These are phyloP conservation scores for Musa itinerans DNA, from an alignment of 176 grass and related monocot genomes.

Conservation along the genomic window DNA sequence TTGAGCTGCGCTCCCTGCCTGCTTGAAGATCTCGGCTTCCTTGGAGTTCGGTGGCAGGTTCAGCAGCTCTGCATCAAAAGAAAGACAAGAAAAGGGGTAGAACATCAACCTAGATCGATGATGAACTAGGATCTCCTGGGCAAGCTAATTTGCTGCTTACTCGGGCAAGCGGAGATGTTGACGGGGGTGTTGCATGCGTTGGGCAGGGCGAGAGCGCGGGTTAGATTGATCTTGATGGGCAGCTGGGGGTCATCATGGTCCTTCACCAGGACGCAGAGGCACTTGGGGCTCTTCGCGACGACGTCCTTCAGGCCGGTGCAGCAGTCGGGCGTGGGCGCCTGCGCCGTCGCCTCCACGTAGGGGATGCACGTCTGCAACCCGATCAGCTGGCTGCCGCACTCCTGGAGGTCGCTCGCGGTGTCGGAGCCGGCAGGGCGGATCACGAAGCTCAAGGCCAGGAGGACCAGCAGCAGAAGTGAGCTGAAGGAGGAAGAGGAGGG, in stretches of 20 bases:
- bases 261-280: constrained; percentile 83
- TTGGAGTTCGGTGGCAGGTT: not conserved
- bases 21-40: constrained; percentile 7
- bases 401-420: constrained; percentile 44
- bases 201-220: constrained; percentile 69
- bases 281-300: constrained; percentile 69
- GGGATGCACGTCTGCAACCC: constrained; percentile 73
- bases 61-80: not conserved
- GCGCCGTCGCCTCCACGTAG: constrained; percentile 60
- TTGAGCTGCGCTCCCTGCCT: not conserved
- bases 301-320: constrained; percentile 73
- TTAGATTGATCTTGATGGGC: constrained; percentile 82
- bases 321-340: constrained; percentile 72
- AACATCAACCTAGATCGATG: not conserved
- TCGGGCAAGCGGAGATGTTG: constrained; percentile 82
- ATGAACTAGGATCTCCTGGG: not conserved
- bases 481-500: too few relatives aligned
- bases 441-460: too few relatives aligned
- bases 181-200: constrained; percentile 49
- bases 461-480: too few relatives aligned
- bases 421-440: constrained; percentile 13
- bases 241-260: constrained; percentile 81
- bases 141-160: constrained; percentile 20
- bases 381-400: constrained; percentile 71
- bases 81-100: not conserved